These are phyloP conservation scores for Podosphaera aphanis DNA, from an alignment of 2,329 filamentous ascomycete genomes.

Conservation along the genomic window DNA sequence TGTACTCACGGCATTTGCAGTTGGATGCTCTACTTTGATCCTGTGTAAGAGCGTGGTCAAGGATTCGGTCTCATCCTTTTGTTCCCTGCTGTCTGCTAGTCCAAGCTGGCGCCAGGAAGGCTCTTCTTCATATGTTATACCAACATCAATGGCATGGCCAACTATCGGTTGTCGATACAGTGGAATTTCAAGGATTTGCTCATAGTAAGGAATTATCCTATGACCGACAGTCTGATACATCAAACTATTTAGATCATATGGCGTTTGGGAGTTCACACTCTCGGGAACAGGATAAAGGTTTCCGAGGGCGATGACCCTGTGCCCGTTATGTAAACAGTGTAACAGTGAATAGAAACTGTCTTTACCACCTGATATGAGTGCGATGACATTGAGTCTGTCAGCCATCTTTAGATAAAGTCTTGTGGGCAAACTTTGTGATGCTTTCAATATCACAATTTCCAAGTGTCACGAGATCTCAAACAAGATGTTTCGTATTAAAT, in stretches of 20 bases:
- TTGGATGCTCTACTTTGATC: conserved; percentile 46
- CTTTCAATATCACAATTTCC: no score
- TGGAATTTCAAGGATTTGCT: conserved; percentile 53
- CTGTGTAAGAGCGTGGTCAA: conserved; percentile 50
- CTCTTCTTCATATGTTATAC: conserved; percentile 37
- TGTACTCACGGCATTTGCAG: conserved; percentile 66
- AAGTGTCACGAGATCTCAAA: no score
- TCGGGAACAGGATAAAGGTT: conserved; percentile 48
- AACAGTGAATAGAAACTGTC: conserved; percentile 87
- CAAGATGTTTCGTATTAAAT: no score
- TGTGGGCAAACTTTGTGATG: no score
- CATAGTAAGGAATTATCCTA: conserved; percentile 64
- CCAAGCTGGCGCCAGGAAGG: not conserved
- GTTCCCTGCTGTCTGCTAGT: conserved; percentile 1
- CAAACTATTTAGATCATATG: conserved; percentile 72
- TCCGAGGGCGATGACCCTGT: conserved; percentile 65
- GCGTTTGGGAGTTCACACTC: conserved; percentile 6
- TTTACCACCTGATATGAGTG: conserved; percentile 85
- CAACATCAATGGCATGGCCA: conserved; percentile 46
- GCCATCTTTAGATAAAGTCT: no score
- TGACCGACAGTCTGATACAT: conserved; percentile 99
- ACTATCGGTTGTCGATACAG: conserved; percentile 60
- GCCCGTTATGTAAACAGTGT: conserved; percentile 70
- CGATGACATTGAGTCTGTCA: conserved; percentile 51
- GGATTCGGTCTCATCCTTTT: conserved; percentile 66